Percentiles rank a stretch among this genome's conserved stretches.
These are phyloP conservation scores for Thalassiosira ordinaria DNA, from an alignment of 352 stramenopile species.

Conservation along the genomic window DNA sequence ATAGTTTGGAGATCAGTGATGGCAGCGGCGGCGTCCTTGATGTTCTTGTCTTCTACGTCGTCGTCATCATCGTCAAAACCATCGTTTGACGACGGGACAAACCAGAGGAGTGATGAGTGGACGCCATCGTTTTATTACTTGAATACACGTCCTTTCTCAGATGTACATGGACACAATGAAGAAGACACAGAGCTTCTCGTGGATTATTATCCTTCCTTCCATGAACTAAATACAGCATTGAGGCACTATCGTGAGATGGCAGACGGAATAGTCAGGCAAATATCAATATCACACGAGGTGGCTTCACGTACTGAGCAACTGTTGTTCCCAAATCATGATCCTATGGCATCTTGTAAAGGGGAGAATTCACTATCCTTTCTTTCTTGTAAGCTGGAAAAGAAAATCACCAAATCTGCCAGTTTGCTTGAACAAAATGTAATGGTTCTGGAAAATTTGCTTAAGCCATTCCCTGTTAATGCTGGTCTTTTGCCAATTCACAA, in stretches of 20 bases:
- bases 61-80: no score
- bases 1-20: slow-evolving; percentile 2
- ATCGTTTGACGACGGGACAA: no score
- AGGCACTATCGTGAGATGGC: slow-evolving; percentile 54
- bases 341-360: neutral
- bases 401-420: slow-evolving; percentile 47
- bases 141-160: slow-evolving; percentile 1
- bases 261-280: slow-evolving; percentile 36
- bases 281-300: slow-evolving; percentile 56
- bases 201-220: slow-evolving; percentile 33
- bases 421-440: slow-evolving; percentile 55
- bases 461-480: slow-evolving; percentile 49
- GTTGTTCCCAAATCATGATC: slow-evolving; percentile 33
- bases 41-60: neutral
- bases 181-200: neutral
- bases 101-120: neutral
- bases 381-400: slow-evolving; percentile 46
- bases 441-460: slow-evolving; percentile 52
- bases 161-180: neutral
- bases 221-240: slow-evolving; percentile 42
- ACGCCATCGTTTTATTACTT: slow-evolving; percentile 18
- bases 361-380: slow-evolving; percentile 21
- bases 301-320: slow-evolving; percentile 45
- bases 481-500: slow-evolving; percentile 23
- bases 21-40: neutral